Evolutionary conservation across 352 stramenopile genomes (phyloP), one percentile per base, ranked within the genome.

Genomic region (Globisporangium camurandrum): DNA sequence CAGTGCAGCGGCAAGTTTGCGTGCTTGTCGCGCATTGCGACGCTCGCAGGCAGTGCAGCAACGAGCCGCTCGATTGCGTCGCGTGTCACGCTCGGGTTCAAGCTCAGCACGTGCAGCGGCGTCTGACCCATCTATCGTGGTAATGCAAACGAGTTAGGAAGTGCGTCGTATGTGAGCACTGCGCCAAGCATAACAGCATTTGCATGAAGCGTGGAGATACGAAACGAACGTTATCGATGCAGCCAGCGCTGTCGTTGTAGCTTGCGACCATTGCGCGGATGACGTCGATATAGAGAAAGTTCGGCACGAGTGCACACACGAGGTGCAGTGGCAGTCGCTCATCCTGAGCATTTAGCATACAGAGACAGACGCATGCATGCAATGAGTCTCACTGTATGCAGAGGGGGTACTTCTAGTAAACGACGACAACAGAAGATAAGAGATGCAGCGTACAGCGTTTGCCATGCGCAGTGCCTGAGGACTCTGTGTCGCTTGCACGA

Each of bases 211-310:
- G 22, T 8, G 2, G 16, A 37, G 11, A 20, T 5, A 7, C 22
- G 12, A 26, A 4, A 1, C 16, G 16, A 60, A 82, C 74, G 55
- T 67, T 68, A 28, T 88, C 64, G n/a, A 64, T 71, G 23, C 26
- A 64, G 0, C 52, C 61, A 8, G 49, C 54, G 12, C 58, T 73
- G 36, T 75, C 65, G 16, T 56, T 52, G 22, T 68, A 70, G 11
- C 55, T 62, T 17, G 64, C 64, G 2, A 76, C 53, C 61, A 79
- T 71, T 51, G 71, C 69, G 10, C 61, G 70, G n/a, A 88, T 67
- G 11, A 83, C 36, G 39, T 86, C 70, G 16, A 77, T 53, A 26
- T 72, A 84, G 26, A 68, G 62, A n/a, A 74, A 76, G 51, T 73
- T 77, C 1, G 71, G 64, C 2, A 62, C 52, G 38, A 78, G 59